A percentile compares a stretch with the other conserved stretches of the same genome.
phyloP scores from a whole-genome alignment of 768 basidiomycete genomes.

The Cystofilobasidium ferigula region DNA sequence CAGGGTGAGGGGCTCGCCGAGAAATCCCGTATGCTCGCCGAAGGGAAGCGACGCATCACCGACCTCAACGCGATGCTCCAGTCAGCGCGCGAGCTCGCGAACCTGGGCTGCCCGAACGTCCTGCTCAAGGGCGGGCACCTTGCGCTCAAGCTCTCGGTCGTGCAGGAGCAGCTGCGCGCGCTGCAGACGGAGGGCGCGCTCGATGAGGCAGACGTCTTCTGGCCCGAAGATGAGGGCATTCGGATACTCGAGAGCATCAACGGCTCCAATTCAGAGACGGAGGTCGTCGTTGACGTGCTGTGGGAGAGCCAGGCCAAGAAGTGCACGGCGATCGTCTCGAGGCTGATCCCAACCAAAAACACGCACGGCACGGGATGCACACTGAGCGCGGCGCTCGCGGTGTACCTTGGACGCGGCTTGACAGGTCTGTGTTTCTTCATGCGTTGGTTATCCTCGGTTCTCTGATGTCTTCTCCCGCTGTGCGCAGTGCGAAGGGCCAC shows the following conservation, averaged over 20 bases:
- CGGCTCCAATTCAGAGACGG: background rate
- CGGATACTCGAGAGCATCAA: constrained; percentile 9
- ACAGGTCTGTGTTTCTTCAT: constrained; percentile 9
- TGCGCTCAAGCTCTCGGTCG: constrained; percentile 42
- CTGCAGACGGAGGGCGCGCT: constrained; percentile 42
- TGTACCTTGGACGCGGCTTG: constrained; percentile 30
- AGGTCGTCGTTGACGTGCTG: constrained; percentile 57
- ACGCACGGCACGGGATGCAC: constrained; percentile 94
- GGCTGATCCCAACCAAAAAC: constrained; percentile 46
- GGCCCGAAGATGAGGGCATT: constrained; percentile 14
- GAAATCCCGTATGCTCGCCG: constrained; percentile 13
- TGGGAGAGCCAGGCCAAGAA: constrained; percentile 36
- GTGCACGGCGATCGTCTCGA: constrained; percentile 37
- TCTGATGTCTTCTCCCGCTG: background rate
- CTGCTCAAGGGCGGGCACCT: constrained; percentile 82
- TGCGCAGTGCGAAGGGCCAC: constrained; percentile 51
- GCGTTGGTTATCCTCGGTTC: too few relatives aligned
- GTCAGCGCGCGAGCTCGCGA: constrained; percentile 47
- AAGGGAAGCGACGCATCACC: constrained; percentile 28
- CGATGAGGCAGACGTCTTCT: constrained; percentile 4
- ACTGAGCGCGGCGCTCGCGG: constrained; percentile 68
- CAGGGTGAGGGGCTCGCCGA: constrained; percentile 36
- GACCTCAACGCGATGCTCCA: constrained; percentile 51
- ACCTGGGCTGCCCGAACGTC: constrained; percentile 48
- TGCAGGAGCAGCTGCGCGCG: constrained; percentile 38